Evolutionary conservation across 2,329 filamentous ascomycete species (phyloP), one percentile per base, ranked within the genome.

Genomic region (Aureobasidium sp.): DNA sequence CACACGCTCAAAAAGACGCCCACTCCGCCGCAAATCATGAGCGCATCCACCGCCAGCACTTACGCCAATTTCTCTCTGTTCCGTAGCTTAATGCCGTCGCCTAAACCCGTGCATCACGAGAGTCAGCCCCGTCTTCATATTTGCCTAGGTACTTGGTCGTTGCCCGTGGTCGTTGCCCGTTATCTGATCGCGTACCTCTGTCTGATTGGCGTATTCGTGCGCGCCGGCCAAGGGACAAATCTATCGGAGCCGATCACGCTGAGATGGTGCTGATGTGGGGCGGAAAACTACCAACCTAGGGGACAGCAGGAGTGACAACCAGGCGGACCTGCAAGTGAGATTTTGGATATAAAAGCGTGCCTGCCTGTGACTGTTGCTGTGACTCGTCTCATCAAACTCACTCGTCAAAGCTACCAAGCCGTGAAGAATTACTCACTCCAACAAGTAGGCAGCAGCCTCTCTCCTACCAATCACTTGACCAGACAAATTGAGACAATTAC

Each of bases 11-110:
- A 52, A 63, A 51, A 56, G 55, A 39, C 53, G 48, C 45, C 41
- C 20, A 22, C 41, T 20, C n/a, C 53, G 53, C 51, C 36, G 25
- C 45, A 29, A 29, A 48, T 58, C 27, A 58, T 58, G 55, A 42
- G 31, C 55, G 42, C 55, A 58, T 57, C 37, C 36, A 41, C 55
- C 31, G 44, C 56, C 42, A 53, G 39, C 48, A 53, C 62, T 63
- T 39, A 59, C 48, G 22, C 9, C 36, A 22, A 8, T 15, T 41
- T 45, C 5, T 29, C 7, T 56, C 7, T 29, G 36, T 27, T 31
- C 17, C 9, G 37, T 56, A 17, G 25, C 27, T 34, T 48, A 27
- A 39, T 48, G 31, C 31, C 55, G 42, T 36, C n/a, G 15, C 5
- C 42, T 58, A 48, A 47, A 20, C 17, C 55, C 55, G 42, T 57